Percentiles rank a stretch among this genome's conserved stretches.
phyloP scores from a whole-genome alignment of 345 rosid species.

The Populus nigra region DNA sequence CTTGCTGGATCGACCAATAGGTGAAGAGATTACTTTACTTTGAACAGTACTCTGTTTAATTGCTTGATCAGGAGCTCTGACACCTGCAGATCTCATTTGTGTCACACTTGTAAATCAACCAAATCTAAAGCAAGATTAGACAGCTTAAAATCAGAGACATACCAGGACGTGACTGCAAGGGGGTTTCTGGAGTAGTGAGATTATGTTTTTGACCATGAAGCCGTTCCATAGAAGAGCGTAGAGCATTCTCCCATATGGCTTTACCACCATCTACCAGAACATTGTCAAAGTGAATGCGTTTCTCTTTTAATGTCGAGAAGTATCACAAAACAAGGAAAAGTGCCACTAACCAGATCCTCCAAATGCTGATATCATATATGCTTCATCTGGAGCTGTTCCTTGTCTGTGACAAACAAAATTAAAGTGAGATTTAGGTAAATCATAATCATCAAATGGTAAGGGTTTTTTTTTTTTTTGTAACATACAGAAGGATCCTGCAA shows the following conservation, averaged over 20 bases:
- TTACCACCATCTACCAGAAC: constrained; percentile 67
- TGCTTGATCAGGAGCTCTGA: constrained; percentile 48
- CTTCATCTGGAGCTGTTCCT: constrained; percentile 89
- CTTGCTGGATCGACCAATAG: constrained; percentile 56
- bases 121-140: constrained; percentile 1
- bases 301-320: not conserved
- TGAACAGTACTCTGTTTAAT: constrained; percentile 41
- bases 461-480: not conserved
- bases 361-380: constrained; percentile 93
- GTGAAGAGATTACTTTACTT: constrained; percentile 49
- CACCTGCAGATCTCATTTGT: constrained; percentile 31
- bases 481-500: not conserved
- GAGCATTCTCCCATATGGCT: constrained; percentile 77
- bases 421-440: not conserved
- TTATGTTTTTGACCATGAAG: constrained; percentile 49
- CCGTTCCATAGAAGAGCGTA: constrained; percentile 69
- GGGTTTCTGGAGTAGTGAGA: constrained; percentile 56
- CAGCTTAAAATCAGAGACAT: constrained; percentile 11
- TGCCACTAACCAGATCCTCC: constrained; percentile 75
- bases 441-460: not conserved
- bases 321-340: constrained; percentile 4
- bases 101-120: constrained; percentile 11
- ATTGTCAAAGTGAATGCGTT: constrained; percentile 14
- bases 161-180: constrained; percentile 71
- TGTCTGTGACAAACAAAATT: constrained; percentile 54